These are phyloP conservation scores for Paracorniculantispora psalliotae DNA, from an alignment of 2,329 filamentous ascomycete genomes.

Conservation along the genomic window DNA sequence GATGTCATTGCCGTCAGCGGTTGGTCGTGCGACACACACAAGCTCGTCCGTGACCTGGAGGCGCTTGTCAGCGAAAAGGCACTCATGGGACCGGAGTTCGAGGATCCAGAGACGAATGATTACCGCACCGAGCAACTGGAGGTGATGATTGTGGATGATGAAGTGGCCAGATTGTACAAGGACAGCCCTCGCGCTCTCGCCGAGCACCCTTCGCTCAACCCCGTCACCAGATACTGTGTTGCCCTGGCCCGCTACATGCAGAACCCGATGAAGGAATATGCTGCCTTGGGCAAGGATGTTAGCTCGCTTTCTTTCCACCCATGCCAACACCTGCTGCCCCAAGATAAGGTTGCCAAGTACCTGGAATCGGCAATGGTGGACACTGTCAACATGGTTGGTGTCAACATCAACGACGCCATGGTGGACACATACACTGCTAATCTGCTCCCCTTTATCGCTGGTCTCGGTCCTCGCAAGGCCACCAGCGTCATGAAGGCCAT, in stretches of 20 bases:
- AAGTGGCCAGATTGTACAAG: slow-evolving; percentile 94
- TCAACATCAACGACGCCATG: slow-evolving; percentile 91
- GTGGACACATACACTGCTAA: slow-evolving; percentile 77
- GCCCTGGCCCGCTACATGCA: slow-evolving; percentile 88
- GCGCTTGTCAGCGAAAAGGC: slow-evolving; percentile 72
- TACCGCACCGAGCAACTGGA: slow-evolving; percentile 76
- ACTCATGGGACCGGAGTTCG: slow-evolving; percentile 74
- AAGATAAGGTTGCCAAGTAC: slow-evolving; percentile 79
- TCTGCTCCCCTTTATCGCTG: slow-evolving; percentile 83
- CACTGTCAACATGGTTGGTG: slow-evolving; percentile 94
- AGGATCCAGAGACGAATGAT: slow-evolving; percentile 71
- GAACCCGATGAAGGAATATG: slow-evolving; percentile 94
- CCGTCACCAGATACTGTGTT: slow-evolving; percentile 83
- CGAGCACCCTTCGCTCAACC: slow-evolving; percentile 76
- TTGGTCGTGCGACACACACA: slow-evolving; percentile 80
- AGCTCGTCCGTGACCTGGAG: slow-evolving; percentile 75
- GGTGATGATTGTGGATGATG: slow-evolving; percentile 89
- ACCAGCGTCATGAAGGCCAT: slow-evolving; percentile 71
- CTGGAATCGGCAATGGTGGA: slow-evolving; percentile 97
- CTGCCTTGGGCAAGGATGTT: slow-evolving; percentile 83
- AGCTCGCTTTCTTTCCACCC: slow-evolving; percentile 82
- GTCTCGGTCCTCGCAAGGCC: slow-evolving; percentile 87
- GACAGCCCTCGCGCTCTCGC: slow-evolving; percentile 72
- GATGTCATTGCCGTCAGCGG: slow-evolving; percentile 90
- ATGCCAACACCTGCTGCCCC: slow-evolving; percentile 80